A percentile compares a stretch with the other conserved stretches of the same genome.
Conservation (phyloP, 192 early-diverging fungal genomes). For the Coemansia sp. region DNA sequence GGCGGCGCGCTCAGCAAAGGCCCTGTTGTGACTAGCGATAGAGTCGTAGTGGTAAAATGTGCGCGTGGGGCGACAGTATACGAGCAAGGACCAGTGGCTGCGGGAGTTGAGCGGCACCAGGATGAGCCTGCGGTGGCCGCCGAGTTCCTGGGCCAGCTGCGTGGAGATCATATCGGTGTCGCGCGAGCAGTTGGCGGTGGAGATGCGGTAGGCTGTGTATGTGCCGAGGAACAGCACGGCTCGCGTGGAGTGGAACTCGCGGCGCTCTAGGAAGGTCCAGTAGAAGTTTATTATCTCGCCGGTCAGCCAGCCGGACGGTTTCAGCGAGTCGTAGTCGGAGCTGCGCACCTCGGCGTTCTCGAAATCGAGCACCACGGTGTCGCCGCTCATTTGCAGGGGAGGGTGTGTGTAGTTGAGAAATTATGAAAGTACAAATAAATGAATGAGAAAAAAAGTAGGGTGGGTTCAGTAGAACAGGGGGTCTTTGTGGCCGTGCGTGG, state of each 20-base stretch:
- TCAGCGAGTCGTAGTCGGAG: conserved; percentile 48
- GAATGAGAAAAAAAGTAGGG: not conserved
- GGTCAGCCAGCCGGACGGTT: conserved; percentile 50
- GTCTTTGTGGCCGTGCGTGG: too few relatives aligned
- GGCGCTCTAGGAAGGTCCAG: conserved; percentile 49
- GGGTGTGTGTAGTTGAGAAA: not conserved
- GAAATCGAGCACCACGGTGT: conserved; percentile 40
- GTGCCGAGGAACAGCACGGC: conserved; percentile 46
- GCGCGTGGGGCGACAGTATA: conserved; percentile 48
- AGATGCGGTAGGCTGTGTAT: conserved; percentile 52
- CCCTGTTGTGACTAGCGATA: conserved; percentile 40
- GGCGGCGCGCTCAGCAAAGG: conserved; percentile 50
- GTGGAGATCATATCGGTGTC: conserved; percentile 42
- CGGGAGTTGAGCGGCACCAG: conserved; percentile 51
- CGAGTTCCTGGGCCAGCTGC: conserved; percentile 39
- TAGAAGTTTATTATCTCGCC: conserved; percentile 56
- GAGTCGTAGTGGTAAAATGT: conserved; percentile 55
- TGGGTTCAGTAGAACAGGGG: too few relatives aligned
- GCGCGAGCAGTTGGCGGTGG: conserved; percentile 40
- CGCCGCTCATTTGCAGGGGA: conserved; percentile 15
- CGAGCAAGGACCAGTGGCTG: conserved; percentile 49
- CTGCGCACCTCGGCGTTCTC: conserved; percentile 51
- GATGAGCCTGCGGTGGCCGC: conserved; percentile 29
- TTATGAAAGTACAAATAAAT: not conserved
- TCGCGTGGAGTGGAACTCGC: conserved; percentile 38